A percentile compares a stretch with the other conserved stretches of the same genome.
phyloP scores from a whole-genome alignment of 208 protist species.

The Acanthamoeba polyphaga region DNA sequence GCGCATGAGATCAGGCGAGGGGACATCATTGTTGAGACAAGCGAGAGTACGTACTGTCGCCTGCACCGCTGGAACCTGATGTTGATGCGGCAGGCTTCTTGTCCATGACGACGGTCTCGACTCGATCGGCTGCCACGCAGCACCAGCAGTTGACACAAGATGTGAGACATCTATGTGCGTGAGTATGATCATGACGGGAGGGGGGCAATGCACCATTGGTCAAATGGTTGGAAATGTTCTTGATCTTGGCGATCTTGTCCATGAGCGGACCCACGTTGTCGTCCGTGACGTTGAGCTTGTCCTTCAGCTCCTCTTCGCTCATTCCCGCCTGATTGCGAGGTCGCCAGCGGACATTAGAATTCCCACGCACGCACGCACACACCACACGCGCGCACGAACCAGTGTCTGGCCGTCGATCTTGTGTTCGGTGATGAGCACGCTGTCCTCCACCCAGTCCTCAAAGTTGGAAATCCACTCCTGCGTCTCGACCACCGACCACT shows the following conservation, averaged over 20 bases:
- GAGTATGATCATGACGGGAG: too few species aligned
- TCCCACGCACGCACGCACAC: too few species aligned
- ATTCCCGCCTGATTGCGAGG: neutral
- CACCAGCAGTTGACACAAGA: neutral
- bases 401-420: constrained; percentile 28
- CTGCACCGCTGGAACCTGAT: neutral
- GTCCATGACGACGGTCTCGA: neutral
- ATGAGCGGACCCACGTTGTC: neutral
- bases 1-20: too few species aligned
- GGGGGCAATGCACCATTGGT: too few species aligned
- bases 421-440: constrained; percentile 1
- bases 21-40: too few species aligned
- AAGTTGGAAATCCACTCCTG: constrained; percentile 34
- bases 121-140: neutral
- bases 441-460: constrained; percentile 44
- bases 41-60: neutral
- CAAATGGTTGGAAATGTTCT: neutral
- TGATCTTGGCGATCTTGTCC: neutral
- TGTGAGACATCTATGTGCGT: neutral
- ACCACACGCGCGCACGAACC: neutral
- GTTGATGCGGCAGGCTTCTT: neutral
- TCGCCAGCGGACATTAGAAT: too few species aligned
- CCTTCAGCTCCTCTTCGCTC: neutral
- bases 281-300: neutral
- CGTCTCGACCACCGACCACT: constrained; percentile 46